phyloP scores from a whole-genome alignment of 495 filamentous ascomycete species.

The Aspergillus haitiensis region DNA sequence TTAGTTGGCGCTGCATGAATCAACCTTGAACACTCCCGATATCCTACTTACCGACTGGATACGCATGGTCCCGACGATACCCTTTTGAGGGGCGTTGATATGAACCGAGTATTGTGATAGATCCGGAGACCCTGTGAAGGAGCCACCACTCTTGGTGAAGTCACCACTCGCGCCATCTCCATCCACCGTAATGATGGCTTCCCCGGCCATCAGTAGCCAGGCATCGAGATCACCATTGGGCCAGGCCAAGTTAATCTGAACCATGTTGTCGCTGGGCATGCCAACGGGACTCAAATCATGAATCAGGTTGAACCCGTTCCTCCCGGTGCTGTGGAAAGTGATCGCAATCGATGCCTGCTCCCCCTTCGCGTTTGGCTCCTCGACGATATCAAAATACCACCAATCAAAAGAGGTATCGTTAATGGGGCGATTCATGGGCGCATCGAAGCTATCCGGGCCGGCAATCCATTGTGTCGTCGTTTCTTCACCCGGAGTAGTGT shows the following conservation, averaged over 20 bases:
- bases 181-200: background rate
- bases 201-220: background rate
- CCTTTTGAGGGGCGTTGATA: background rate
- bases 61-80: background rate
- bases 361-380: background rate
- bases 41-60: background rate
- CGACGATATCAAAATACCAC: conserved; percentile 5
- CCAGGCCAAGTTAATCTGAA: background rate
- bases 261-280: background rate
- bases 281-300: background rate
- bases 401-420: conserved; percentile 5
- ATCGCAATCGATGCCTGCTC: background rate
- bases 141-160: background rate
- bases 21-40: background rate
- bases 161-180: background rate
- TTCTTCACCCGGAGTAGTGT: too few species aligned
- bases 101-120: background rate
- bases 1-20: background rate
- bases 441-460: background rate
- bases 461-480: background rate
- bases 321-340: background rate
- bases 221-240: background rate
- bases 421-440: conserved; percentile 1
- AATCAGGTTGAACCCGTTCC: background rate
- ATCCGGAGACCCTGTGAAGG: background rate